Evolutionary conservation across 768 basidiomycete species (phyloP).

Genomic region (Kwoniella mangroviensis): DNA sequence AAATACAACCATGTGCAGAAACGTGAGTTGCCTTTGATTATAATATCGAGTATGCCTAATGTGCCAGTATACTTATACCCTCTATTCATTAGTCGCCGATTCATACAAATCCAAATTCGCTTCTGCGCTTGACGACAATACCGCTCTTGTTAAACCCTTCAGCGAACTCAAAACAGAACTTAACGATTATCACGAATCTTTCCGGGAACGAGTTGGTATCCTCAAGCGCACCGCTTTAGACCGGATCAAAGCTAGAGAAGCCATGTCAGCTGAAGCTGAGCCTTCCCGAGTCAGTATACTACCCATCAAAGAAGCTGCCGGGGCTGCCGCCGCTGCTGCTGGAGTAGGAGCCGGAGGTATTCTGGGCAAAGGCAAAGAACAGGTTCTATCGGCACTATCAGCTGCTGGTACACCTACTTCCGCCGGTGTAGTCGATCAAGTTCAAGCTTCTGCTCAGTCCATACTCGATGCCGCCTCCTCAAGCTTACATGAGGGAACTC

Average conservation of each 20-base stretch:
- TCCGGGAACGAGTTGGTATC: constrained; percentile 40
- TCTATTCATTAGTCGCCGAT: constrained; percentile 14
- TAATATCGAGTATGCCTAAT: not conserved
- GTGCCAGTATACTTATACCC: too few relatives aligned
- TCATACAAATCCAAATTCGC: constrained; percentile 26
- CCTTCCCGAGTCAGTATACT: constrained; percentile 36
- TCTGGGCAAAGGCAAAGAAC: constrained; percentile 54
- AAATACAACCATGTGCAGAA: constrained; percentile 25
- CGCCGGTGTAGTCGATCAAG: constrained; percentile 38
- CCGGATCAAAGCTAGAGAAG: constrained; percentile 42
- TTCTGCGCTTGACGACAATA: constrained; percentile 8
- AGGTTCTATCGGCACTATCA: constrained; percentile 48
- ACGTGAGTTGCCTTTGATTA: constrained; percentile 5
- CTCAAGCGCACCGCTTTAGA: constrained; percentile 43
- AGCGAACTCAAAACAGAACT: constrained; percentile 41
- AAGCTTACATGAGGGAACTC: constrained; percentile 37
- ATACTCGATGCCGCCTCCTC: constrained; percentile 32
- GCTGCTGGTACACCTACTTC: constrained; percentile 22
- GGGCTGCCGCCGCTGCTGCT: constrained; percentile 32
- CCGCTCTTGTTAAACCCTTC: constrained; percentile 26
- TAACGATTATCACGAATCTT: constrained; percentile 46
- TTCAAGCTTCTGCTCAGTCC: constrained; percentile 13
- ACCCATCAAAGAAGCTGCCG: constrained; percentile 40
- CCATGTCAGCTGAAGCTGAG: constrained; percentile 26
- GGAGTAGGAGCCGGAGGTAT: constrained; percentile 34